Evolutionary conservation across 371 early-diverging fungal species (phyloP).

Genomic region (Saksenaea oblongispora): DNA sequence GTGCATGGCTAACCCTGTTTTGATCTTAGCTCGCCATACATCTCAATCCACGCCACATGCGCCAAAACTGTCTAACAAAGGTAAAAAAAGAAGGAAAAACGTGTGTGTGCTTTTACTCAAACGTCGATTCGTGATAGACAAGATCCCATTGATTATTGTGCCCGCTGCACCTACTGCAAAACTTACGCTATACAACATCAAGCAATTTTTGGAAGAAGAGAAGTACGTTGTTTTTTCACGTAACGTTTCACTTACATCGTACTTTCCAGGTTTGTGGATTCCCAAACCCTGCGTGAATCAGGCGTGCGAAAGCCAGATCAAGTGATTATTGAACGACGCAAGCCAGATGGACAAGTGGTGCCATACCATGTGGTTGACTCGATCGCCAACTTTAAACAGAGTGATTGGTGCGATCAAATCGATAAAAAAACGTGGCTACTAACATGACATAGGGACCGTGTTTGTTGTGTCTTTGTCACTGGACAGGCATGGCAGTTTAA

Average conservation of each 20-base stretch:
- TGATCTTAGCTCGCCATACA: neutral
- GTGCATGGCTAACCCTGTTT: too few species aligned
- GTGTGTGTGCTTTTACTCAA: slow-evolving; percentile 8
- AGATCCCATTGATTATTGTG: slow-evolving; percentile 85
- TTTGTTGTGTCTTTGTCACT: slow-evolving; percentile 86
- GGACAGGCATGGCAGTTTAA: slow-evolving; percentile 95
- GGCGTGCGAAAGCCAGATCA: slow-evolving; percentile 68
- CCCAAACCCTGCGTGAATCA: slow-evolving; percentile 61
- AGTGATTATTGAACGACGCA: slow-evolving; percentile 59
- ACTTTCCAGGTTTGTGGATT: slow-evolving; percentile 59
- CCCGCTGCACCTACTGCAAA: slow-evolving; percentile 84
- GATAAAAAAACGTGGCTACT: neutral
- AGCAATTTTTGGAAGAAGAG: slow-evolving; percentile 75
- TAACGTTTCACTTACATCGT: neutral
- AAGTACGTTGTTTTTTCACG: slow-evolving; percentile 39
- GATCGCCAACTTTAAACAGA: slow-evolving; percentile 64
- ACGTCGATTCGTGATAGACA: too few species aligned
- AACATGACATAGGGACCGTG: slow-evolving; percentile 64
- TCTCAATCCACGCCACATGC: neutral
- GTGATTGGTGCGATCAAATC: slow-evolving; percentile 62
- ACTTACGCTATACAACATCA: slow-evolving; percentile 84
- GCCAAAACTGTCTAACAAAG: slow-evolving; percentile 10
- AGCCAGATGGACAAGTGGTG: slow-evolving; percentile 45
- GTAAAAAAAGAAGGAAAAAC: slow-evolving; percentile 3
- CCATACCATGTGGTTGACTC: slow-evolving; percentile 74